phyloP scores from a whole-genome alignment of 2,329 filamentous ascomycete genomes.

The Beauveria caledonica region DNA sequence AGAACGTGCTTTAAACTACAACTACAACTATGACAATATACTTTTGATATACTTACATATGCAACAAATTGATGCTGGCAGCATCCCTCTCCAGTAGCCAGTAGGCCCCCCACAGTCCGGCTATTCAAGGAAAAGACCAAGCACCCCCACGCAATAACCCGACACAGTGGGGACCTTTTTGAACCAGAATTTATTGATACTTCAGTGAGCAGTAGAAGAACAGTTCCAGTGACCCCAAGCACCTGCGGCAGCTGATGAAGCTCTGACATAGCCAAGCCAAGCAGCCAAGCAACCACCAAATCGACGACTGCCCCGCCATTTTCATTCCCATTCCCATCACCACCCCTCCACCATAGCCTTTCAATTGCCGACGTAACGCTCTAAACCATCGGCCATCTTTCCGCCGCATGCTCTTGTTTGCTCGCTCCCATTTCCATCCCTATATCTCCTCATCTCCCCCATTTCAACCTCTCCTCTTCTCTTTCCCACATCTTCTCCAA shows the following conservation, averaged over 20 bases:
- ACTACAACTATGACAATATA: too few relatives aligned
- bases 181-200: too few relatives aligned
- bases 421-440: not conserved
- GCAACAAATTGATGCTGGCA: too few relatives aligned
- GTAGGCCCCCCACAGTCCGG: not conserved
- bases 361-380: conserved; percentile 7
- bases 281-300: not conserved
- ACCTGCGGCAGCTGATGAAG: not conserved
- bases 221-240: not conserved
- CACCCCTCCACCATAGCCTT: not conserved
- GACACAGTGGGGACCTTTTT: not conserved
- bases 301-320: conserved; percentile 1
- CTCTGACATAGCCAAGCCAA: not conserved
- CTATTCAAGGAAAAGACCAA: not conserved
- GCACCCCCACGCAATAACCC: not conserved
- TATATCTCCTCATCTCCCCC: not conserved
- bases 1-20: too few relatives aligned
- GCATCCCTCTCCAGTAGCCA: too few relatives aligned
- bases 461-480: not conserved
- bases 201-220: not conserved
- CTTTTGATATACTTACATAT: too few relatives aligned
- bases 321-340: not conserved
- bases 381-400: not conserved
- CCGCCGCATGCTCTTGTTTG: not conserved
- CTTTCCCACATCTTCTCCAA: not conserved